phyloP scores from a whole-genome alignment of 1,284 basidiomycete species.

The Marasmius fiardii region DNA sequence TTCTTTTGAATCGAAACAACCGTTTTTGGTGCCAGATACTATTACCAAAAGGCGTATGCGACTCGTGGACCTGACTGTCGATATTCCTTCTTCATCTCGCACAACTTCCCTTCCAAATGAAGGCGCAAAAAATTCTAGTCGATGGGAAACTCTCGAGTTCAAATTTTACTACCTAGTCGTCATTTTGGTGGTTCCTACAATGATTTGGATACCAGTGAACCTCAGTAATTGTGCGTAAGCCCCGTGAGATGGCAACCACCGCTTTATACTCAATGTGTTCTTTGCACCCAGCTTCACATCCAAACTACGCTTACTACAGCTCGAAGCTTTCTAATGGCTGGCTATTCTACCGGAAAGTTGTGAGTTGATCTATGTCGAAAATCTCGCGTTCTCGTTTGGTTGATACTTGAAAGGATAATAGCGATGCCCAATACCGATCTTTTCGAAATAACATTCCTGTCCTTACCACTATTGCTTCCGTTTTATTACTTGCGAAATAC shows the following conservation, averaged over 20 bases:
- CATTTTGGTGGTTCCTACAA: conserved; percentile 63
- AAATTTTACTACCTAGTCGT: conserved; percentile 71
- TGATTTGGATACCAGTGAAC: conserved; percentile 79
- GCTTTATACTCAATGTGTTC: conserved; percentile 4
- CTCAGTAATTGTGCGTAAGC: conserved; percentile 75
- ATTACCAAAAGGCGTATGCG: conserved; percentile 14
- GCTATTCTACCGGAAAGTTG: conserved; percentile 65
- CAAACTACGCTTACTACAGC: conserved; percentile 69
- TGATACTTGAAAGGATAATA: conserved; percentile 64
- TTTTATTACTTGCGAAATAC: conserved; percentile 46
- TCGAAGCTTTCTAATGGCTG: conserved; percentile 63
- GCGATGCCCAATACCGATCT: conserved; percentile 80
- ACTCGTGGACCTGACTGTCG: conserved; percentile 38
- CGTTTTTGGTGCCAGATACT: not conserved
- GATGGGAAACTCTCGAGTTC: conserved; percentile 88
- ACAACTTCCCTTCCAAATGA: conserved; percentile 21
- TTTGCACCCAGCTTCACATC: conserved; percentile 54
- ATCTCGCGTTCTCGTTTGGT: conserved; percentile 13
- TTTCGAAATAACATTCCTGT: conserved; percentile 75
- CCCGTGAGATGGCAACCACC: conserved; percentile 3
- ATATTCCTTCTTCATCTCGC: conserved; percentile 40
- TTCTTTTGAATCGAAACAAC: not conserved
- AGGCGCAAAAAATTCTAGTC: conserved; percentile 30
- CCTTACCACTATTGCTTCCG: conserved; percentile 48
- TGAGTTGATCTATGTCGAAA: conserved; percentile 33